These are phyloP conservation scores for Penicillium longicatenatum DNA, from an alignment of 495 filamentous ascomycete species.

Conservation along the genomic window DNA sequence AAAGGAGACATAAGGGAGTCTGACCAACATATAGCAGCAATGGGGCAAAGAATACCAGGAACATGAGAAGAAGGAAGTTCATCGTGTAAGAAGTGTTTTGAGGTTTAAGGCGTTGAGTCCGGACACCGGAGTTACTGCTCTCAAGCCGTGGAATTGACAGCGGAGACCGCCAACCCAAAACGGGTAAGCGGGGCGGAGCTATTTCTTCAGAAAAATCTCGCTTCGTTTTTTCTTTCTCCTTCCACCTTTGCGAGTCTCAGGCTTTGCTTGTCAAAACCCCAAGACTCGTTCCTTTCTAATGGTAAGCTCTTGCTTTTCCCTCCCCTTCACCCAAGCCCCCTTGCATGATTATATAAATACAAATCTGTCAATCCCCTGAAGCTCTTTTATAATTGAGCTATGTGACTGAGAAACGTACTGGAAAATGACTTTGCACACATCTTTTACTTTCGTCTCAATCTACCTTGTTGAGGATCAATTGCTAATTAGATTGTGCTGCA, in stretches of 20 bases:
- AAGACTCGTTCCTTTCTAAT: slow-evolving; percentile 30
- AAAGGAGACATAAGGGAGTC: slow-evolving; percentile 10
- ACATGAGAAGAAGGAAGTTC: slow-evolving; percentile 52
- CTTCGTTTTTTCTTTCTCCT: slow-evolving; percentile 22
- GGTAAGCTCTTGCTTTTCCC: slow-evolving; percentile 31
- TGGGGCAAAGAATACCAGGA: slow-evolving; percentile 52
- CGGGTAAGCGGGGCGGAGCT: slow-evolving; percentile 31
- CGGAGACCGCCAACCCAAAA: slow-evolving; percentile 24
- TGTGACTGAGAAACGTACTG: slow-evolving; percentile 55
- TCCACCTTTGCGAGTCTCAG: slow-evolving; percentile 17
- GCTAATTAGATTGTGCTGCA: slow-evolving; percentile 19
- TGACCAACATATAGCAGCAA: slow-evolving; percentile 51
- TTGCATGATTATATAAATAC: slow-evolving; percentile 70
- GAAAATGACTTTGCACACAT: slow-evolving; percentile 37
- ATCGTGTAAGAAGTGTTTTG: slow-evolving; percentile 27
- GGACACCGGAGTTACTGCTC: neutral
- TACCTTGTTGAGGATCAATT: slow-evolving; percentile 13
- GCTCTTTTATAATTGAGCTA: slow-evolving; percentile 43
- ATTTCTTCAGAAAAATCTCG: slow-evolving; percentile 21
- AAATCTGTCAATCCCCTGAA: slow-evolving; percentile 93
- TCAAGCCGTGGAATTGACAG: neutral
- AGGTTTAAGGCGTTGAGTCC: neutral
- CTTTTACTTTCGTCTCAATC: slow-evolving; percentile 4
- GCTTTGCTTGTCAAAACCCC: slow-evolving; percentile 41
- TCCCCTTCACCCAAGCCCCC: slow-evolving; percentile 11